Evolutionary conservation across 768 basidiomycete species (phyloP).

Genomic region (Leccinum truebloodii): DNA sequence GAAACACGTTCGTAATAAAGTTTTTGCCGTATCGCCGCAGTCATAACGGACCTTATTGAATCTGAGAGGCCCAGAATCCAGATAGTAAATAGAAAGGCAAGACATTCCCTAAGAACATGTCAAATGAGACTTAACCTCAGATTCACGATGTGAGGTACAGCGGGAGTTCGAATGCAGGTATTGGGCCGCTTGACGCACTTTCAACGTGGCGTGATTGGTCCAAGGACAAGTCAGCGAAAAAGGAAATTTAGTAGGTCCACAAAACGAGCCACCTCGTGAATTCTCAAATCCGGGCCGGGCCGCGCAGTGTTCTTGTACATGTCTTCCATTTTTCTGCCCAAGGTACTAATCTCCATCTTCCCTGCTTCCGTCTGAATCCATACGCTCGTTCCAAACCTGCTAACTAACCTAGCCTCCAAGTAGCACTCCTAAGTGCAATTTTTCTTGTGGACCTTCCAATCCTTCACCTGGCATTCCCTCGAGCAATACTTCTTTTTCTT

Average conservation of each 20-base stretch:
- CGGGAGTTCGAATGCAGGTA: not conserved
- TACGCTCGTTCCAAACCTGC: not conserved
- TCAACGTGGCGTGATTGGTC: too few relatives aligned
- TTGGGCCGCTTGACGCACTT: not conserved
- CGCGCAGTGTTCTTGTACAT: too few relatives aligned
- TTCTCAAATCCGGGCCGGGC: too few relatives aligned
- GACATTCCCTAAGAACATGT: not conserved
- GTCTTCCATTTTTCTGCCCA: too few relatives aligned
- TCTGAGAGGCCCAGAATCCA: not conserved
- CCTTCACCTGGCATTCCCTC: conserved; percentile 43
- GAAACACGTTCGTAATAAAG: not conserved
- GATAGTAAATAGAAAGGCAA: not conserved
- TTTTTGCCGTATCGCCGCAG: not conserved
- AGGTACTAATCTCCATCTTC: too few relatives aligned
- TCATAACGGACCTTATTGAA: not conserved
- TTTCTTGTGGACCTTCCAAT: conserved; percentile 50
- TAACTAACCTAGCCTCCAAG: not conserved
- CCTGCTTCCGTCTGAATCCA: too few relatives aligned
- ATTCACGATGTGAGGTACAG: not conserved
- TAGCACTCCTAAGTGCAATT: conserved; percentile 21
- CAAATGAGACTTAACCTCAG: not conserved
- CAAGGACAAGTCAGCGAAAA: too few relatives aligned
- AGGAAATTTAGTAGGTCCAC: too few relatives aligned
- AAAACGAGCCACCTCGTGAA: too few relatives aligned
- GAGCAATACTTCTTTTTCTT: conserved; percentile 45